Evolutionary conservation across 2,329 filamentous ascomycete species (phyloP), one percentile per base, ranked within the genome.

Genomic region (Xylariaceae sp.): DNA sequence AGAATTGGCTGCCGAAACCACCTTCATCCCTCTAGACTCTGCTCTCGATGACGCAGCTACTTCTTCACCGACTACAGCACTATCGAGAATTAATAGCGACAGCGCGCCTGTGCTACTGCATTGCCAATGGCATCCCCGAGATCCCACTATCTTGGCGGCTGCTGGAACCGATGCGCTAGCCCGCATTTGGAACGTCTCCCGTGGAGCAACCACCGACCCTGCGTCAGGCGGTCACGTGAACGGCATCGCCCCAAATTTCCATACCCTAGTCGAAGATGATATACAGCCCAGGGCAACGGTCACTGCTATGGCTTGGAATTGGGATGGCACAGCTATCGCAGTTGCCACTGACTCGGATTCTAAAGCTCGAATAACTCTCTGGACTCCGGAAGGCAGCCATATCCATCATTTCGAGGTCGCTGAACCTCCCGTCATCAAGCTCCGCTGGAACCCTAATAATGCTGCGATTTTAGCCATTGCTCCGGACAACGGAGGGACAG

Each of bases 81-180:
- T 71, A 56, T 66, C 69, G 46, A 68, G 65, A 67, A 64, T 70
- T 62, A 70, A 69, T 60, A 64, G 68, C 70, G 81, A 84, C 69
- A 82, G 80, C 67, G 77, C 78, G 73, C 83, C 85, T 70, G 80
- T 86, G 67, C 75, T 88, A 73, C 79, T 88, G 76, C 84, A 87
- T 74, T 87, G 85, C 80, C 83, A 86, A 79, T 88, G 84, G 83
- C 87, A 83, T 78, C 85, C 85, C 65, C 79, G 72, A 73, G 81
- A 88, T 77, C 81, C 85, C 72, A 83, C 81, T 57, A 77, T 86
- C 74, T 79, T 88, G 79, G 85, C 84, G 73, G 84, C 84, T 79
- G 84, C 83, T 77, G 85, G 85, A 68, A 87, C 84, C 72, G 85
- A 88, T 78, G 83, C 85, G 75, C 83, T 88, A 83, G 85, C 85